These are phyloP conservation scores for Aspergillus indologenus DNA, from an alignment of 495 filamentous ascomycete species.

Conservation along the genomic window DNA sequence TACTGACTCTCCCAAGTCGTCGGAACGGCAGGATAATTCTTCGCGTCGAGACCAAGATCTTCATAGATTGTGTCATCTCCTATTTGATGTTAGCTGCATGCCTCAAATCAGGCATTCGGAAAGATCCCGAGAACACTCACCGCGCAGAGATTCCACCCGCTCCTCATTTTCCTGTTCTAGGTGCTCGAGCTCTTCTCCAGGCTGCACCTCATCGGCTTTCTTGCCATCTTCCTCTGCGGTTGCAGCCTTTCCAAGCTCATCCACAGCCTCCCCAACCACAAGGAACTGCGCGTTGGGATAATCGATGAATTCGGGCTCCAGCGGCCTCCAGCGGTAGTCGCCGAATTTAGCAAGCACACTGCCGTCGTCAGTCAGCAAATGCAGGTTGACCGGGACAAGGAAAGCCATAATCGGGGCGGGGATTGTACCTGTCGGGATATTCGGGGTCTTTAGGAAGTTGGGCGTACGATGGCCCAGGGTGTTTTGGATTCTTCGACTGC, in stretches of 20 bases:
- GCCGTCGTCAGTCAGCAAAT: slow-evolving; percentile 1
- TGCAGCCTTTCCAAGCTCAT: slow-evolving; percentile 56
- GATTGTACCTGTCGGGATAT: slow-evolving; percentile 67
- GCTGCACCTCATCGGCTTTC: slow-evolving; percentile 57
- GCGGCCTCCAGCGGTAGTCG: slow-evolving; percentile 68
- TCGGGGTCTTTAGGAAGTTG: slow-evolving; percentile 63
- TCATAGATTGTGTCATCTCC: slow-evolving; percentile 52
- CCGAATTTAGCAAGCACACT: slow-evolving; percentile 71
- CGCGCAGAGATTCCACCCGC: slow-evolving; percentile 53
- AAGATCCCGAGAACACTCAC: slow-evolving; percentile 26
- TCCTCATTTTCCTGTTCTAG: slow-evolving; percentile 62
- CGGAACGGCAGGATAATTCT: slow-evolving; percentile 49
- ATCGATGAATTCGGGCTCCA: slow-evolving; percentile 73
- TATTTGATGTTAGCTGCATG: slow-evolving; percentile 16
- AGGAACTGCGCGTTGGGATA: slow-evolving; percentile 78
- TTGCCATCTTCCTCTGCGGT: slow-evolving; percentile 58
- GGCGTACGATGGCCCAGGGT: slow-evolving; percentile 59
- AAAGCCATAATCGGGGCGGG: neutral
- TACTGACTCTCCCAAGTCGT: slow-evolving; percentile 45
- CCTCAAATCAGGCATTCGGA: neutral
- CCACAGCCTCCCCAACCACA: slow-evolving; percentile 71
- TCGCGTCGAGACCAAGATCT: slow-evolving; percentile 50
- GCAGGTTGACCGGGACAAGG: neutral
- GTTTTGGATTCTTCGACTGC: slow-evolving; percentile 77
- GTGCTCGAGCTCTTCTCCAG: slow-evolving; percentile 56